Evolutionary conservation across 441 rosid genomes (phyloP).

Genomic region (Francoa sonchifolia): DNA sequence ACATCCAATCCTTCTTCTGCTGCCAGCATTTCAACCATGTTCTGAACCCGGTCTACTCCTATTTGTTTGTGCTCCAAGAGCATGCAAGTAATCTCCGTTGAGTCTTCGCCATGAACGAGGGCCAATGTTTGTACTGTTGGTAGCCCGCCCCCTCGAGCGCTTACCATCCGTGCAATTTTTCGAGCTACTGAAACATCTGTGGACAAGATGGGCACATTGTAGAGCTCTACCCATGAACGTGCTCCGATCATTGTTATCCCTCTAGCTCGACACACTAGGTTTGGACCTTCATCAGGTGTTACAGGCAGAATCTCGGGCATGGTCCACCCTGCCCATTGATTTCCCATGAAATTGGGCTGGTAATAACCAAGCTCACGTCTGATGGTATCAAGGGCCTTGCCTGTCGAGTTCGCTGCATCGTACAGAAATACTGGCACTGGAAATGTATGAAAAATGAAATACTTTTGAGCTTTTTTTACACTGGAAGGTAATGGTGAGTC

Average conservation of each 20-base stretch:
- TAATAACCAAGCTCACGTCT: slow-evolving; percentile 52
- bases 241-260: slow-evolving; percentile 51
- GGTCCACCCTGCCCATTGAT: slow-evolving; percentile 46
- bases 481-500: neutral
- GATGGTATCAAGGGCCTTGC: slow-evolving; percentile 39
- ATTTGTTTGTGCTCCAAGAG: slow-evolving; percentile 47
- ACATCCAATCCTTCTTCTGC: slow-evolving; percentile 38
- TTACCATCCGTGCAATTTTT: slow-evolving; percentile 39
- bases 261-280: slow-evolving; percentile 22
- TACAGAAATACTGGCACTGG: slow-evolving; percentile 55
- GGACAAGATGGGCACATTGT: slow-evolving; percentile 40
- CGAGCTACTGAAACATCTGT: slow-evolving; percentile 27
- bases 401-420: slow-evolving; percentile 49
- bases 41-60: slow-evolving; percentile 47
- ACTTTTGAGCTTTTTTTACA: neutral
- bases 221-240: slow-evolving; percentile 33
- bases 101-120: slow-evolving; percentile 38
- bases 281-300: slow-evolving; percentile 40
- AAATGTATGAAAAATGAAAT: neutral
- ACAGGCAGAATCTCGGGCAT: slow-evolving; percentile 22
- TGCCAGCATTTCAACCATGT: slow-evolving; percentile 38
- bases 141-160: slow-evolving; percentile 53
- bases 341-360: slow-evolving; percentile 44
- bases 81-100: slow-evolving; percentile 48
- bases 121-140: slow-evolving; percentile 45